Evolutionary conservation across 345 rosid species (phyloP).

Genomic region (Linum usitatissimum): DNA sequence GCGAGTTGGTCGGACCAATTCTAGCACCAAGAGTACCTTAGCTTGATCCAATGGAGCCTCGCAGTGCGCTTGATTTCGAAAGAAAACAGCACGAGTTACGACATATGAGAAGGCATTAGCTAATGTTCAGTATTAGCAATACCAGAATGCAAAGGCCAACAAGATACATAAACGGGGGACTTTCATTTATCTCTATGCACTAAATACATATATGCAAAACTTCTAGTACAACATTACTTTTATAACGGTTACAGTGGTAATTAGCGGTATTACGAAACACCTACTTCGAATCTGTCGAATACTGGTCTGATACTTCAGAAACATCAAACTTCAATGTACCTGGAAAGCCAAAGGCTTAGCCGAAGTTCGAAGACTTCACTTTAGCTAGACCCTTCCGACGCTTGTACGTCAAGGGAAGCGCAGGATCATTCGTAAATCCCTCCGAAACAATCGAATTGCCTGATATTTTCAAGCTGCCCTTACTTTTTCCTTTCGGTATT

Average conservation of each 20-base stretch:
- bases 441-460: conserved; percentile 18
- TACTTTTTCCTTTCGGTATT: conserved; percentile 17
- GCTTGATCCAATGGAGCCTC: conserved; percentile 11
- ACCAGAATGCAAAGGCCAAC: no score
- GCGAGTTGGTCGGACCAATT: conserved; percentile 27
- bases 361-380: conserved; percentile 16
- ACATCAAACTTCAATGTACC: conserved; percentile 18
- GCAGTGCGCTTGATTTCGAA: no score
- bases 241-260: background rate
- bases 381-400: conserved; percentile 39
- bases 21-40: conserved; percentile 24
- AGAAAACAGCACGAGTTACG: no score
- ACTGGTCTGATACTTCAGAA: conserved; percentile 19
- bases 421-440: conserved; percentile 21
- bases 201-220: background rate
- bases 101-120: no score
- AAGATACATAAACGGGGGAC: background rate
- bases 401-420: conserved; percentile 45
- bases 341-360: conserved; percentile 16
- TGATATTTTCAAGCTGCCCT: conserved; percentile 18
- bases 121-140: no score
- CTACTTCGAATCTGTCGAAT: background rate
- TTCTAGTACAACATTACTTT: no score
- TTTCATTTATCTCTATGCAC: background rate
- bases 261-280: background rate